Percentiles rank a stretch among this genome's conserved stretches.
These are phyloP conservation scores for Isochrysis galbana DNA, from an alignment of 78 protist species.

Conservation along the genomic window DNA sequence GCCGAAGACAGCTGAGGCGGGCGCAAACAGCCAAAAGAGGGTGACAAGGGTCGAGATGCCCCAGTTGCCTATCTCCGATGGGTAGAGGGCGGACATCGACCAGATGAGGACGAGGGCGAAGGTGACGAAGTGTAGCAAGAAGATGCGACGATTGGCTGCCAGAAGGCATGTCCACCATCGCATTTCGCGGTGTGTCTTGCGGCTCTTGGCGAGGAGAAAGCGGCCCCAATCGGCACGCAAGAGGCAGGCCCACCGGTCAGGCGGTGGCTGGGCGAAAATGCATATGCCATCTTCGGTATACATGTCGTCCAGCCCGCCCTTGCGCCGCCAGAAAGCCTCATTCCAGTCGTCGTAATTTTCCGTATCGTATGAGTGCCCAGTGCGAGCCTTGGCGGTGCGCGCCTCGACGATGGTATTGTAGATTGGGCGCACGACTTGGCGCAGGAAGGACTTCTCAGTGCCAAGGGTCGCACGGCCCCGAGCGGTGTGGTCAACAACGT, in stretches of 20 bases:
- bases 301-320: not conserved
- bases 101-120: not conserved
- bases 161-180: not conserved
- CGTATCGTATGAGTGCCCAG: too few species aligned
- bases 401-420: not conserved
- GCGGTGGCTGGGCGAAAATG: not conserved
- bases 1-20: not conserved
- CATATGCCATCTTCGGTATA: not conserved
- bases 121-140: not conserved
- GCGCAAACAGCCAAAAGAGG: not conserved
- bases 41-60: not conserved
- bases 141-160: not conserved
- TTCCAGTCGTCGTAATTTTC: conserved; percentile 7
- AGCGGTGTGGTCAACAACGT: not conserved
- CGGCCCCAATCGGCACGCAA: not conserved
- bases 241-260: not conserved
- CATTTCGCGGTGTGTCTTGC: not conserved
- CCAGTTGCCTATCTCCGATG: not conserved
- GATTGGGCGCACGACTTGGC: not conserved
- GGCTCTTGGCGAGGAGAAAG: not conserved
- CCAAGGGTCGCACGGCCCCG: not conserved
- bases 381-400: not conserved
- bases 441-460: not conserved
- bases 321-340: not conserved
- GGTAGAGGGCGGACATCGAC: not conserved